phyloP scores from a whole-genome alignment of 768 basidiomycete genomes.

The Boletus tylopilopsis region DNA sequence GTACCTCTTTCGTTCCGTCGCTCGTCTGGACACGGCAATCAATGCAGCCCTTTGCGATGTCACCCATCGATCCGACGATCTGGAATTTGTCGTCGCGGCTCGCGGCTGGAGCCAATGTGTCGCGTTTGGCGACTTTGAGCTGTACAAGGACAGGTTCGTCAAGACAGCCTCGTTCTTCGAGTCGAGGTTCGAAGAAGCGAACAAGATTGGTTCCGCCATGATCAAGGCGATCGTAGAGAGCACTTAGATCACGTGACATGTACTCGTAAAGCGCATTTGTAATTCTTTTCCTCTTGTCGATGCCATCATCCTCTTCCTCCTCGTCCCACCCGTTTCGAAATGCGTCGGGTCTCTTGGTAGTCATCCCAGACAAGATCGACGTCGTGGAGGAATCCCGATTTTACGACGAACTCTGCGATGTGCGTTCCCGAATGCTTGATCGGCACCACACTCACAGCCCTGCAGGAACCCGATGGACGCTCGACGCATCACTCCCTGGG shows the following conservation, averaged over 20 bases:
- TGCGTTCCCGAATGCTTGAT: constrained; percentile 13
- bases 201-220: constrained; percentile 81
- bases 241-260: too few relatives aligned
- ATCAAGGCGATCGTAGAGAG: constrained; percentile 80
- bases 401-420: constrained; percentile 61
- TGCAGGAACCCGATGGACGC: constrained; percentile 22
- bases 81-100: constrained; percentile 92
- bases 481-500: constrained; percentile 26
- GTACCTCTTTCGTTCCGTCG: constrained; percentile 77
- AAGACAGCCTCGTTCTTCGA: constrained; percentile 82
- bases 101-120: constrained; percentile 97
- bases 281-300: constrained; percentile 4
- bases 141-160: constrained; percentile 78
- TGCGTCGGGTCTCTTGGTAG: constrained; percentile 45
- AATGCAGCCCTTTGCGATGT: constrained; percentile 71
- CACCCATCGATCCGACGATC: constrained; percentile 82
- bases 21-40: constrained; percentile 65
- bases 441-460: not conserved
- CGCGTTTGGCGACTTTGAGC: constrained; percentile 85
- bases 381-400: constrained; percentile 64
- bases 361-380: constrained; percentile 57
- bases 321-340: constrained; percentile 49
- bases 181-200: constrained; percentile 82
- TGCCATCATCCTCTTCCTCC: too few relatives aligned
- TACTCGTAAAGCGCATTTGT: too few relatives aligned